phyloP scores from a whole-genome alignment of 2,329 filamentous ascomycete genomes.

The Teratosphaeriaceae sp. region DNA sequence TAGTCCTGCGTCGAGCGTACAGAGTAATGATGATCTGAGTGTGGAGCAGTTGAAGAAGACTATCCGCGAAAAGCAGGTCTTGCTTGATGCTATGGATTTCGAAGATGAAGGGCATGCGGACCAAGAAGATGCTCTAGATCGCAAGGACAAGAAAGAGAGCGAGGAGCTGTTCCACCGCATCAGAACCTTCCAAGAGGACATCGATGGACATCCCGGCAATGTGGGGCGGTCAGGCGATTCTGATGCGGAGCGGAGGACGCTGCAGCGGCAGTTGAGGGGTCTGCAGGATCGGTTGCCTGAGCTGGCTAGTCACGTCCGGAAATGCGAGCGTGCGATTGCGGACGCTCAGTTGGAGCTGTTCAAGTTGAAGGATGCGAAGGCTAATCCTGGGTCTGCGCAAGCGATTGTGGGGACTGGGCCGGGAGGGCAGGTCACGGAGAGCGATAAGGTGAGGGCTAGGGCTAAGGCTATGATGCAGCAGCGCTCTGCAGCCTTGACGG shows the following conservation, averaged over 20 bases:
- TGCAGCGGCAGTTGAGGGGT: constrained; percentile 84
- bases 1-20: constrained; percentile 64
- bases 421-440: constrained; percentile 83
- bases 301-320: constrained; percentile 84
- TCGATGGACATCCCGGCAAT: constrained; percentile 82
- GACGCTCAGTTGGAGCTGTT: constrained; percentile 90
- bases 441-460: constrained; percentile 87
- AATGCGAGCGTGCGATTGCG: constrained; percentile 85
- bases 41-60: constrained; percentile 87
- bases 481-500: constrained; percentile 83
- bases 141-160: constrained; percentile 82
- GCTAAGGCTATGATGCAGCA: constrained; percentile 99
- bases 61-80: constrained; percentile 86
- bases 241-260: constrained; percentile 75
- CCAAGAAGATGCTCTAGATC: constrained; percentile 86
- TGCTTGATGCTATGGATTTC: constrained; percentile 94
- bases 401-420: constrained; percentile 88
- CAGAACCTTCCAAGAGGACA: constrained; percentile 85
- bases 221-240: constrained; percentile 65
- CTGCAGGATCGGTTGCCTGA: constrained; percentile 86
- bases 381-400: constrained; percentile 66
- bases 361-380: constrained; percentile 86
- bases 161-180: constrained; percentile 93
- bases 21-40: constrained; percentile 67
- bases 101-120: constrained; percentile 84